phyloP scores from a whole-genome alignment of 768 basidiomycete species.

The Pholiota conissans region DNA sequence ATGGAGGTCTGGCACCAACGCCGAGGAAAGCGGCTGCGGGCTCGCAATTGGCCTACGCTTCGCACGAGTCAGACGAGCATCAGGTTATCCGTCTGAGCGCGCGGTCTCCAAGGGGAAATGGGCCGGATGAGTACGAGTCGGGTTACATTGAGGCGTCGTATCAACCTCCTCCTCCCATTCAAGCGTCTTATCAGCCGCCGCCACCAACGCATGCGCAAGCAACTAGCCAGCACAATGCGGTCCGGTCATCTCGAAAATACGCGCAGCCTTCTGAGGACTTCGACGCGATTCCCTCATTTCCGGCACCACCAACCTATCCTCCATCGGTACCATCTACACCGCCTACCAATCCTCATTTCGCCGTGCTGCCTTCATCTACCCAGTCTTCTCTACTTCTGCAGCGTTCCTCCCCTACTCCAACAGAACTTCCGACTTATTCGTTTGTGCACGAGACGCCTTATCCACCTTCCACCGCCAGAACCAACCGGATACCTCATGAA shows the following conservation, averaged over 20 bases:
- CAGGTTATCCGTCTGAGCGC: conserved; percentile 6
- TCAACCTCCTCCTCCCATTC: conserved; percentile 27
- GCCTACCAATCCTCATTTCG: conserved; percentile 1
- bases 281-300: neutral
- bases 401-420: conserved; percentile 13
- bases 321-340: conserved; percentile 8
- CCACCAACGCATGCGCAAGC: conserved; percentile 9
- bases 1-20: neutral
- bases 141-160: conserved; percentile 27
- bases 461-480: neutral
- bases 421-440: conserved; percentile 17
- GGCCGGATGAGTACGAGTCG: neutral
- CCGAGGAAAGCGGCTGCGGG: neutral
- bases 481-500: neutral
- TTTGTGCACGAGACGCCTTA: conserved; percentile 6
- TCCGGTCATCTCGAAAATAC: neutral
- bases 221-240: neutral
- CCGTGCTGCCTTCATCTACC: conserved; percentile 5
- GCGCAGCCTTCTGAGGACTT: neutral
- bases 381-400: neutral
- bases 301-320: conserved; percentile 15
- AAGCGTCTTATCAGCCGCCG: conserved; percentile 13
- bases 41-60: conserved; percentile 7
- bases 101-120: neutral
- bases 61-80: conserved; percentile 7